Evolutionary conservation across 179 eudicot species (phyloP).

Genomic region (Heliamphora pulchella): DNA sequence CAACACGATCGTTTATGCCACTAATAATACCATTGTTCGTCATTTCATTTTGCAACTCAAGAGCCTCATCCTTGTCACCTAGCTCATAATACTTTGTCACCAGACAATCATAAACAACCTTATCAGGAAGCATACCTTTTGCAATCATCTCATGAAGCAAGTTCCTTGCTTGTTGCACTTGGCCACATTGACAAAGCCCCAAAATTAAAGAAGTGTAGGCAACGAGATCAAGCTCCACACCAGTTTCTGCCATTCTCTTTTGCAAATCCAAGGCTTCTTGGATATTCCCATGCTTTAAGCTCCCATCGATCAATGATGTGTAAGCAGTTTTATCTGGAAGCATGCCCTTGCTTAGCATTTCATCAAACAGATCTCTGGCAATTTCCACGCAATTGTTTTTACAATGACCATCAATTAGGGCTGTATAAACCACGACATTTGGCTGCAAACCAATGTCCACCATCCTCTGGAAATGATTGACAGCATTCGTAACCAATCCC

Average conservation of each 20-base stretch:
- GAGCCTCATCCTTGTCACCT: slow-evolving; percentile 58
- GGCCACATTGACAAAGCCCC: slow-evolving; percentile 53
- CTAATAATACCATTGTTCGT: slow-evolving; percentile 39
- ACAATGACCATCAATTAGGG: slow-evolving; percentile 78
- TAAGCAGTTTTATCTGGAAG: slow-evolving; percentile 69
- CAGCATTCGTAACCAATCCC: slow-evolving; percentile 63
- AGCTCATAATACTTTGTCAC: slow-evolving; percentile 52
- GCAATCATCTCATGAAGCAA: slow-evolving; percentile 66
- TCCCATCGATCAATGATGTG: slow-evolving; percentile 72
- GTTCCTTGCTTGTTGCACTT: slow-evolving; percentile 54
- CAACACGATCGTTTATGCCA: slow-evolving; percentile 21
- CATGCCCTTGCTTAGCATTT: slow-evolving; percentile 66
- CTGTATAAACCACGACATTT: slow-evolving; percentile 65
- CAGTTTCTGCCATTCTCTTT: slow-evolving; percentile 45
- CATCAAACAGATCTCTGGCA: slow-evolving; percentile 59
- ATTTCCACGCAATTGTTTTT: slow-evolving; percentile 44
- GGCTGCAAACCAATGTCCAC: slow-evolving; percentile 48
- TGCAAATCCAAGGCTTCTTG: slow-evolving; percentile 60
- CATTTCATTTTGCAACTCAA: slow-evolving; percentile 69
- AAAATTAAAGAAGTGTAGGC: slow-evolving; percentile 74
- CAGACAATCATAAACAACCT: slow-evolving; percentile 58
- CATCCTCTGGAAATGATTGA: slow-evolving; percentile 47
- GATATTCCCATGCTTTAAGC: slow-evolving; percentile 65
- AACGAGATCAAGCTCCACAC: slow-evolving; percentile 68
- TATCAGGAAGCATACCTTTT: slow-evolving; percentile 69